Base-by-base conservation (phyloP, 441 rosid genomes). In the Corymbia calophylla region DNA sequence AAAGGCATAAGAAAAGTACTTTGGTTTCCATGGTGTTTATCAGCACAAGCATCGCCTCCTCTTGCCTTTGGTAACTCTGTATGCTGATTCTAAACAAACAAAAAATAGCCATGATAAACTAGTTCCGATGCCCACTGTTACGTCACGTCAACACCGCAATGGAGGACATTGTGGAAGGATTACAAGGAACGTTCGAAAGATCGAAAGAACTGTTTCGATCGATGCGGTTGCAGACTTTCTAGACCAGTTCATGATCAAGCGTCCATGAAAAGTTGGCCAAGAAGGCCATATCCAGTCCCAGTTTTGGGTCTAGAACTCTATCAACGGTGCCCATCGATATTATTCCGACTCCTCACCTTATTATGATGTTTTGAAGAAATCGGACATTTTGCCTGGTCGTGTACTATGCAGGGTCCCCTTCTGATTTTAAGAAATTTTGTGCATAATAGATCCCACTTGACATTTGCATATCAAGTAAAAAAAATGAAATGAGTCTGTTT, bases 341-440 rank as follows among this genome's bases (percentile, higher is more conserved):
- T 23, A 23, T 44, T 12, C 51, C 5, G 0, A 44, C 10, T 21
- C 3, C 21, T 39, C n/a, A 23, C 84, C 84, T 12, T 12, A 44
- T 18, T 12, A 23, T 21, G 51, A 23, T 39, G 7, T 77, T 23
- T 77, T 47, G 84, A 77, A 73, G 2, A 73, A 44, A 51, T 77
- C 2, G 15, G 10, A 11, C 17, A 25, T 39, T 39, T 29, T 1
- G 27, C 18, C 1, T 0, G 7, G n/a, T 77, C 6, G 1, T 44
- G 3, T 19, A 23, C 18, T 0, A 0, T 23, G 17, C 2, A 12
- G 1, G 27, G 29, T 73, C 1, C 15, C 0, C 9, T 47, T 39
- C 6, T 0, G 1, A 6, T 23, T 77, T 3, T n/a, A 77, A 77
- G 10, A 39, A 12, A 73, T 5, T 1, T 21, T 11, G 5, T 39